These are phyloP conservation scores for Neopestalotiopsis rosae DNA, from an alignment of 2,329 filamentous ascomycete genomes.

Conservation along the genomic window DNA sequence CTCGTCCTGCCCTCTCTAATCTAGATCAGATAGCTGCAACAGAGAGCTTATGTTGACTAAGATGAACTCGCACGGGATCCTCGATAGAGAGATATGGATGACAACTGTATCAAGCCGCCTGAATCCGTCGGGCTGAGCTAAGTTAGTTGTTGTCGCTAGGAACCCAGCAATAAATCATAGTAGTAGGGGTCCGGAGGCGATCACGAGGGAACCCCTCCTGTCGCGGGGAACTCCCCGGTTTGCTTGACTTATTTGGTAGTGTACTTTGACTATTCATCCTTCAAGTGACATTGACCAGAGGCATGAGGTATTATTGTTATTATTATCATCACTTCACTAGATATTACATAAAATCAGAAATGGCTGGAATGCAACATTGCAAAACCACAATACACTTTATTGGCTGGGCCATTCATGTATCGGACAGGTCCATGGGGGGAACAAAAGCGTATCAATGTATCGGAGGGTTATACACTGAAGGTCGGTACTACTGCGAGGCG, in stretches of 20 bases:
- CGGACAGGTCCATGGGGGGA: not conserved
- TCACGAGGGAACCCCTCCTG: slow-evolving; percentile 12
- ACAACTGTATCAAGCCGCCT: slow-evolving; percentile 17
- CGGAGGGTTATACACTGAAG: not conserved
- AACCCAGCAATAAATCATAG: not conserved
- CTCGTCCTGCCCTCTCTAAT: slow-evolving; percentile 1
- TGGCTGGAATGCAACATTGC: not conserved
- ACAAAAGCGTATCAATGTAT: not conserved
- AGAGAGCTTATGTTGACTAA: slow-evolving; percentile 7
- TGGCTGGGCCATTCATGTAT: not conserved
- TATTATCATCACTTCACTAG: not conserved
- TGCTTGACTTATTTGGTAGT: not conserved
- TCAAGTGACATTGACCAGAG: too few relatives aligned
- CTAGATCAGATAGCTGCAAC: slow-evolving; percentile 5
- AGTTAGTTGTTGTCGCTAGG: slow-evolving; percentile 7
- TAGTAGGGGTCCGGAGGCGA: slow-evolving; percentile 11
- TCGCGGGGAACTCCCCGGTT: slow-evolving; percentile 17
- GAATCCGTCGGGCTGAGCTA: slow-evolving; percentile 20
- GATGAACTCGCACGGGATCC: slow-evolving; percentile 5
- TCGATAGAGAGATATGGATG: slow-evolving; percentile 16
- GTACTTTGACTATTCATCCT: too few relatives aligned
- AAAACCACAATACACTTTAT: not conserved
- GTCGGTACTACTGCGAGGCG: not conserved
- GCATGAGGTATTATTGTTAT: too few relatives aligned
- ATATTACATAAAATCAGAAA: not conserved